A percentile compares a stretch with the other conserved stretches of the same genome.
Evolutionary conservation across 306 rosid species (phyloP).

Genomic region (Castanea crenata): DNA sequence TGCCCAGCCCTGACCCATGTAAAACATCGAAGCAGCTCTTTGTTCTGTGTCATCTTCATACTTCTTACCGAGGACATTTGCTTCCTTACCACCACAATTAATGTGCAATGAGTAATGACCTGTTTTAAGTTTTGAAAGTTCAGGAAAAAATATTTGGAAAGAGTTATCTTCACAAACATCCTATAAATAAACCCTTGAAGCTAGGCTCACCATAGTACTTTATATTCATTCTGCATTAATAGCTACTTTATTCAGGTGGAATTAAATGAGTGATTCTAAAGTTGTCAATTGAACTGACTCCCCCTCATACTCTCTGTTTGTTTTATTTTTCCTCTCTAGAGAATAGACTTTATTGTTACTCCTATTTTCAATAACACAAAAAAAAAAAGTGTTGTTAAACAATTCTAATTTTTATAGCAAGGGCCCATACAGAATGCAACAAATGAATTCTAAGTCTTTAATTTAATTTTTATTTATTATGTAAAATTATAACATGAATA

Average conservation of each 20-base stretch:
- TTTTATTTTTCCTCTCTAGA: background rate
- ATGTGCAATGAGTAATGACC: conserved; percentile 59
- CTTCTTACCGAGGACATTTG: conserved; percentile 32
- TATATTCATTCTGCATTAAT: background rate
- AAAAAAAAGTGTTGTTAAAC: background rate
- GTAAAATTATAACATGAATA: background rate
- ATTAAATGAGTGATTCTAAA: background rate
- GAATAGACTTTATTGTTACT: background rate
- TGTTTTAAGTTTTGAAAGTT: conserved; percentile 25
- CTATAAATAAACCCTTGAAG: background rate
- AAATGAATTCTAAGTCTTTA: background rate
- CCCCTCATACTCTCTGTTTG: background rate
- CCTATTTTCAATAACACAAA: background rate
- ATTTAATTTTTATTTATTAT: background rate
- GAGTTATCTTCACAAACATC: background rate
- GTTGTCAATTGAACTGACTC: background rate
- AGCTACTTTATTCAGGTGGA: background rate
- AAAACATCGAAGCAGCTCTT: conserved; percentile 74
- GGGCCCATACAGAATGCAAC: background rate
- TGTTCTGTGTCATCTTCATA: conserved; percentile 68
- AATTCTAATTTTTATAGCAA: background rate
- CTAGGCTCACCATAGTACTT: background rate
- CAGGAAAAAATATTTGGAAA: background rate
- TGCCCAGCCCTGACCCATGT: conserved; percentile 64
- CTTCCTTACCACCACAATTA: conserved; percentile 87